Evolutionary conservation across 257 asterid species (phyloP), one percentile per base, ranked within the genome.

Genomic region (Solanum dulcamara): DNA sequence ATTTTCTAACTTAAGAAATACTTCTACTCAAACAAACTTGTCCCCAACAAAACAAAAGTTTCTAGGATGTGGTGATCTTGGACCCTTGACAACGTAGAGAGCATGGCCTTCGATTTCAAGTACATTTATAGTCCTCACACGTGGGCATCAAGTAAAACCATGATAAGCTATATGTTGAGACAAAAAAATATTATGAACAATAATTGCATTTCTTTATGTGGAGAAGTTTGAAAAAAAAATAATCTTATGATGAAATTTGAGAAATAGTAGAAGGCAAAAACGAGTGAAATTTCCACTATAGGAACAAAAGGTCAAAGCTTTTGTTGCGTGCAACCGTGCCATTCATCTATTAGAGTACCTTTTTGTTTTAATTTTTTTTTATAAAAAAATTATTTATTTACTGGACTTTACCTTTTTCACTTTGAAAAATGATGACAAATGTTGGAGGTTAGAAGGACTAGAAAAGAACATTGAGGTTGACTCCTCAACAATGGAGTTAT

Each of bases 241-340:
- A 26, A 70, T 51, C 18, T 84, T 22, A 80, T 81, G 53, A 59
- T 42, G 50, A 75, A 11, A 22, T 22, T 30, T 53, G 32, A 48
- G 83, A 83, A 15, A 51, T 70, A 87, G 87, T 55, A 60, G 1
- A 7, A 42, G 70, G 15, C n/a, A 71, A 33, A 48, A 72, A 81
- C 74, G 62, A 53, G 85, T 66, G 67, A 83, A 33, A 84, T 51
- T 44, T 33, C 20, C 51, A 89, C 89, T 89, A 85, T 72, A 26
- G 91, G 66, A 57, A 85, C 83, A 83, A 87, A 89, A 89, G 89
- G 86, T 88, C 84, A 84, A 83, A 85, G 75, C 93, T 93, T 95
- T 91, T 88, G 86, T 91, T 92, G 95, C 94, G 95, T 95, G 98
- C 96, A 91, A 91, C 89, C 89, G 92, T 86, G 87, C 51, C 68